A percentile compares a stretch with the other conserved stretches of the same genome.
These are phyloP conservation scores for Phyllosticta citribraziliensis DNA, from an alignment of 2,329 filamentous ascomycete species.

Conservation along the genomic window DNA sequence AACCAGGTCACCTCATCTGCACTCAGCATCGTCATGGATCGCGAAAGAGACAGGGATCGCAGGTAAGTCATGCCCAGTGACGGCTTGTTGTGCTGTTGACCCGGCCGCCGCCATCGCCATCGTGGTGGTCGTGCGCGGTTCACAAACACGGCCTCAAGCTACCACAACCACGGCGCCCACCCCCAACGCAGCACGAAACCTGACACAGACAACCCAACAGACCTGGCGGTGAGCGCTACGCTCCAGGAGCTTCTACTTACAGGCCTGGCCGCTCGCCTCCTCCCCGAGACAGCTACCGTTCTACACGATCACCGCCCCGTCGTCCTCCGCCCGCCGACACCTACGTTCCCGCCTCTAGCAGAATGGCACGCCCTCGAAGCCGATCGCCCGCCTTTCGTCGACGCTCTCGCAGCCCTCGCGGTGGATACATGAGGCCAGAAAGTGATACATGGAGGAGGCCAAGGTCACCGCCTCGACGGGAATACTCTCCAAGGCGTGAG, in stretches of 20 bases:
- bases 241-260: slow-evolving; percentile 5
- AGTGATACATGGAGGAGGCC: slow-evolving; percentile 35
- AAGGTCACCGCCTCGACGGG: slow-evolving; percentile 40
- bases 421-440: slow-evolving; percentile 20
- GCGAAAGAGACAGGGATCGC: slow-evolving; percentile 30
- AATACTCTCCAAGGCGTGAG: slow-evolving; percentile 28
- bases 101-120: not conserved
- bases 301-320: slow-evolving; percentile 24
- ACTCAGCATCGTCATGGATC: slow-evolving; percentile 13
- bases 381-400: slow-evolving; percentile 27
- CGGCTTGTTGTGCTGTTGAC: not conserved
- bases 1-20: not conserved
- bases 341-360: slow-evolving; percentile 27
- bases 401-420: slow-evolving; percentile 30
- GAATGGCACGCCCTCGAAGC: slow-evolving; percentile 26
- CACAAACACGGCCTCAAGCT: not conserved
- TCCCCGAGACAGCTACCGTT: slow-evolving; percentile 27
- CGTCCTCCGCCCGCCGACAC: slow-evolving; percentile 29
- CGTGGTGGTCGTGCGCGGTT: not conserved
- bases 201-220: slow-evolving; percentile 7
- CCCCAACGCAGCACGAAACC: not conserved
- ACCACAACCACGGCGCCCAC: not conserved
- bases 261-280: slow-evolving; percentile 11
- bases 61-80: slow-evolving; percentile 29
- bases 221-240: slow-evolving; percentile 10